Percentiles rank a stretch among this genome's conserved stretches.
phyloP scores from a whole-genome alignment of 306 rosid genomes.

The Trifolium subterraneum region DNA sequence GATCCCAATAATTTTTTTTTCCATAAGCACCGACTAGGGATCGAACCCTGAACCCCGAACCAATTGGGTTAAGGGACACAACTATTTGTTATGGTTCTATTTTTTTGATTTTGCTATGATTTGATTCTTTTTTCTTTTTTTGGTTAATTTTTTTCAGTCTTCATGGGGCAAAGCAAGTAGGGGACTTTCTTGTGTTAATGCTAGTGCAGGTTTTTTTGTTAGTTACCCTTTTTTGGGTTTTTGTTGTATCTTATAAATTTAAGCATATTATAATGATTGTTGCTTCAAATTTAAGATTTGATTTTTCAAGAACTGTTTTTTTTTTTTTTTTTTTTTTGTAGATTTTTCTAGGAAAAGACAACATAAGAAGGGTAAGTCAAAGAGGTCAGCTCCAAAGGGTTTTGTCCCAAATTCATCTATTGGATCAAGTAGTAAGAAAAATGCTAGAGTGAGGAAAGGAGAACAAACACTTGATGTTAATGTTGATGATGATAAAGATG shows the following conservation, averaged over 20 bases:
- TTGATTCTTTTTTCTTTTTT: neutral
- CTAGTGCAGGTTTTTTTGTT: slow-evolving; percentile 61
- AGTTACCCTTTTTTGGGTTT: slow-evolving; percentile 4
- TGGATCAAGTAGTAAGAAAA: slow-evolving; percentile 48
- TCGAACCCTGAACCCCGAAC: too few relatives aligned
- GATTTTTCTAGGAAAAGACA: slow-evolving; percentile 73
- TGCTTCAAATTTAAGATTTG: slow-evolving; percentile 20
- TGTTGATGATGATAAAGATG: slow-evolving; percentile 39
- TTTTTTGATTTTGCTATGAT: neutral
- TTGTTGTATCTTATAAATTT: neutral
- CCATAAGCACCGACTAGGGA: too few relatives aligned
- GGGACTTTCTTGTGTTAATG: slow-evolving; percentile 53
- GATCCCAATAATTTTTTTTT: too few relatives aligned
- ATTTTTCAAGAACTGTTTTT: slow-evolving; percentile 5
- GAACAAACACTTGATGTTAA: slow-evolving; percentile 39
- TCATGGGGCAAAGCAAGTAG: slow-evolving; percentile 54
- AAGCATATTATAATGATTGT: neutral
- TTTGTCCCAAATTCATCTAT: slow-evolving; percentile 56
- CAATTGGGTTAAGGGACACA: too few relatives aligned
- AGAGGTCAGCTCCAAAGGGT: slow-evolving; percentile 61
- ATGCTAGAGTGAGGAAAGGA: slow-evolving; percentile 49
- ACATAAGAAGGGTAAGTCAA: slow-evolving; percentile 60
- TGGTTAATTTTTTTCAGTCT: slow-evolving; percentile 53
- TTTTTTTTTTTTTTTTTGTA: slow-evolving; percentile 36
- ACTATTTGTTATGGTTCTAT: neutral